A percentile compares a stretch with the other conserved stretches of the same genome.
Evolutionary conservation across 1,284 basidiomycete species (phyloP).

Genomic region (Apiotrichum laibachii): DNA sequence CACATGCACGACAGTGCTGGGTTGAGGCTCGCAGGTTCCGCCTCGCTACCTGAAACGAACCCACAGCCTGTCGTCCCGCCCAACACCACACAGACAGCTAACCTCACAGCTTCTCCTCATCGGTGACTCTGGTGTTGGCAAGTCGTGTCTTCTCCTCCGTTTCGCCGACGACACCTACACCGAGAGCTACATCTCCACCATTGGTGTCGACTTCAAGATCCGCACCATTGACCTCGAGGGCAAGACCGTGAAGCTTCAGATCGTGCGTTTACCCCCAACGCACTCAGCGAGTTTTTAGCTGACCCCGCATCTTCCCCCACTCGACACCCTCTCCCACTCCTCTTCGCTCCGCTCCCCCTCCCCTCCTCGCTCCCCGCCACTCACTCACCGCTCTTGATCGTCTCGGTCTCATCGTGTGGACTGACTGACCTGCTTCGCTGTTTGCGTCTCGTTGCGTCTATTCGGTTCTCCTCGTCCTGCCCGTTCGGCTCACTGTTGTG

Average conservation of each 20-base stretch:
- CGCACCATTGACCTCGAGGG: conserved; percentile 98
- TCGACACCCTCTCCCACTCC: conserved; percentile 10
- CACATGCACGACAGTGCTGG: not conserved
- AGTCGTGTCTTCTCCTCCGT: conserved; percentile 96
- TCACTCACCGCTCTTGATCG: conserved; percentile 5
- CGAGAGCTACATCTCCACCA: conserved; percentile 97
- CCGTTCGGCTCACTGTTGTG: conserved; percentile 2
- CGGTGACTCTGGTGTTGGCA: conserved; percentile 86
- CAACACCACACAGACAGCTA: not conserved
- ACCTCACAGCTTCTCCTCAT: conserved; percentile 60
- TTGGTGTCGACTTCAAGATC: conserved; percentile 99
- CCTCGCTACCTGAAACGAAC: not conserved
- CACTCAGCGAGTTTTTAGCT: conserved; percentile 33
- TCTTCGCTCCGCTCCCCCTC: conserved; percentile 9
- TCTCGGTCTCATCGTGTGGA: conserved; percentile 1
- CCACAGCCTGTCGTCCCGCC: not conserved
- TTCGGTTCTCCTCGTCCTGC: conserved; percentile 8
- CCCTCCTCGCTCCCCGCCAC: not conserved
- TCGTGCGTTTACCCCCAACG: conserved; percentile 62
- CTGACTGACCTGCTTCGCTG: conserved; percentile 19
- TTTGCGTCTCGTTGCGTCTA: conserved; percentile 9
- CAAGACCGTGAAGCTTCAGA: conserved; percentile 99
- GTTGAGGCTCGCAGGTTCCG: too few species aligned
- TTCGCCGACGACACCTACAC: conserved; percentile 99
- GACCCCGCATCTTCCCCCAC: conserved; percentile 21